A percentile compares a stretch with the other conserved stretches of the same genome.
Evolutionary conservation across 352 stramenopile genomes (phyloP).

Genomic region (Phytophthora agathidicida): DNA sequence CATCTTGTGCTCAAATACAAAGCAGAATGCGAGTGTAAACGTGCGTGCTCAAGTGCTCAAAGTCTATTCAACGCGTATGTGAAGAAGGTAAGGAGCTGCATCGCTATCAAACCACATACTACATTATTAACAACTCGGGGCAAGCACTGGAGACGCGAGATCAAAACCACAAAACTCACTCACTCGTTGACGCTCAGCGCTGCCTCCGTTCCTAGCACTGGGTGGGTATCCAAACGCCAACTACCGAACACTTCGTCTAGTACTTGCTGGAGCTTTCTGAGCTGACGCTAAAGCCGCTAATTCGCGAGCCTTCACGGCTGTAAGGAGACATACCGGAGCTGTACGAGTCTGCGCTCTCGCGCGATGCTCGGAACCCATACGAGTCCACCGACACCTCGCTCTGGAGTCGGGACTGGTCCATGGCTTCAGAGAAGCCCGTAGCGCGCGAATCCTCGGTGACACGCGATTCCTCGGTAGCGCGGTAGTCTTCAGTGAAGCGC

Average conservation of each 20-base stretch:
- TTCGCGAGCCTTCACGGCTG: slow-evolving; percentile 66
- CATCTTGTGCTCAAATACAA: slow-evolving; percentile 14
- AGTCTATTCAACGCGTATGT: slow-evolving; percentile 1
- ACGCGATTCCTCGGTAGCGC: slow-evolving; percentile 28
- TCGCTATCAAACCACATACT: slow-evolving; percentile 26
- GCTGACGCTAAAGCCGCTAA: slow-evolving; percentile 62
- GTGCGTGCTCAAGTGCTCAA: background rate
- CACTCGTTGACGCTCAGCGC: slow-evolving; percentile 23
- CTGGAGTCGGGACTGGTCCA: slow-evolving; percentile 47
- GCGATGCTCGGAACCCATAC: slow-evolving; percentile 65
- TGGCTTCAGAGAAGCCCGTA: slow-evolving; percentile 52
- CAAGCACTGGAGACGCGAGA: slow-evolving; percentile 14
- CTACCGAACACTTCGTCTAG: slow-evolving; percentile 27
- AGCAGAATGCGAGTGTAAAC: slow-evolving; percentile 9
- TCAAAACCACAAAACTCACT: slow-evolving; percentile 33
- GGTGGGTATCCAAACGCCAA: slow-evolving; percentile 23
- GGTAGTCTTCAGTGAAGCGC: slow-evolving; percentile 35
- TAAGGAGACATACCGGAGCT: slow-evolving; percentile 62
- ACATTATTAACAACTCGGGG: slow-evolving; percentile 27
- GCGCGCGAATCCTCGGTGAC: slow-evolving; percentile 28
- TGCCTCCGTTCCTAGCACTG: slow-evolving; percentile 23
- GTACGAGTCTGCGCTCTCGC: slow-evolving; percentile 71
- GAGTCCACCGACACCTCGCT: slow-evolving; percentile 78
- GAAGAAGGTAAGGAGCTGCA: slow-evolving; percentile 1
- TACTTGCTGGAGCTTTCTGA: slow-evolving; percentile 33